Conservation (phyloP, 257 asterid species). For the Solanum tarijense region DNA sequence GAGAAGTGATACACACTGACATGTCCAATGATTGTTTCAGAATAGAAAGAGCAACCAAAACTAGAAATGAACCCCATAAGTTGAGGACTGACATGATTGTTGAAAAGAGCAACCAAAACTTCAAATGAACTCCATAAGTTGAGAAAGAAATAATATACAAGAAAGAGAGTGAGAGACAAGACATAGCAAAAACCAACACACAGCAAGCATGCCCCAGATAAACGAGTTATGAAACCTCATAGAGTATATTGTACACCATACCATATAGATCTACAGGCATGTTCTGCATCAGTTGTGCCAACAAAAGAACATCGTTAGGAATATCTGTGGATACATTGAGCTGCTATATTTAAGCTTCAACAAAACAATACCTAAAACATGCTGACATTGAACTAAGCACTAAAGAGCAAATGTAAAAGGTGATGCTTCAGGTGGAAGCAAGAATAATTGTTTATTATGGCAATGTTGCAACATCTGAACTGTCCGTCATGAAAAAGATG, state of each 20-base stretch:
- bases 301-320: not conserved
- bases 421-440: not conserved
- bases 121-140: not conserved
- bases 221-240: not conserved
- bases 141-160: not conserved
- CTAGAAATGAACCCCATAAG: not conserved
- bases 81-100: not conserved
- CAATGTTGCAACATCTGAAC: not conserved
- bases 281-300: not conserved
- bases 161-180: not conserved
- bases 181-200: not conserved
- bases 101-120: not conserved
- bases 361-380: not conserved
- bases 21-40: not conserved
- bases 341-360: not conserved
- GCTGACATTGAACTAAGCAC: not conserved
- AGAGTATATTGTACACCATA: not conserved
- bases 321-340: not conserved
- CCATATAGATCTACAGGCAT: not conserved
- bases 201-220: not conserved
- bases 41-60: not conserved
- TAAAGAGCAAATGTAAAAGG: not conserved
- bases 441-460: not conserved
- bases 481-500: not conserved
- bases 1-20: not conserved